Evolutionary conservation across 2,329 filamentous ascomycete genomes (phyloP).

Genomic region (Cryphonectria naterciae): DNA sequence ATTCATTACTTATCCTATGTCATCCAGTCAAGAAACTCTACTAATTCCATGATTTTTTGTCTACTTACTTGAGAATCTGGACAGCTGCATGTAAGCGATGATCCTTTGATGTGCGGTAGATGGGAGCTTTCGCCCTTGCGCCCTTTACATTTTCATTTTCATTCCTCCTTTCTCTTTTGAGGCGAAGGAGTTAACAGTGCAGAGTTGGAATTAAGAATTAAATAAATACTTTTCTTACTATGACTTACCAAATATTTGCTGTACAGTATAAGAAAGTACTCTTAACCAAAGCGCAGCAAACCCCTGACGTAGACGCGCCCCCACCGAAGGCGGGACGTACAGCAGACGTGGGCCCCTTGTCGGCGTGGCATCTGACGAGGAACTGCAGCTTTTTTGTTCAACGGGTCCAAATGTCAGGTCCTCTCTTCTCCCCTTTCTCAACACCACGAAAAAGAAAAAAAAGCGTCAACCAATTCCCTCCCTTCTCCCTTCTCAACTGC

Average conservation of each 20-base stretch:
- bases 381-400: conserved; percentile 1
- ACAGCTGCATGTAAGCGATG: neutral
- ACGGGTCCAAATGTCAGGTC: neutral
- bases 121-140: neutral
- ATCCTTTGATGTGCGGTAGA: neutral
- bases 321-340: conserved; percentile 2
- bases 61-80: neutral
- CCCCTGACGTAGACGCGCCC: conserved; percentile 10
- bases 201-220: neutral
- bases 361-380: conserved; percentile 7
- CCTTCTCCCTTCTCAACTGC: neutral
- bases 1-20: neutral
- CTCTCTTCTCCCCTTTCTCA: neutral
- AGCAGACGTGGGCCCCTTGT: conserved; percentile 7
- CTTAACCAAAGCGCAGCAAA: neutral
- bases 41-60: neutral
- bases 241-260: too few relatives aligned
- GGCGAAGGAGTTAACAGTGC: neutral
- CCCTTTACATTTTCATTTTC: neutral
- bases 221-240: too few relatives aligned
- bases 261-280: too few relatives aligned
- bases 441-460: neutral
- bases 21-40: neutral
- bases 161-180: neutral
- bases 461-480: neutral